Base-by-base conservation (phyloP, 176 grass and related monocot species). In the Oryza longistaminata region DNA sequence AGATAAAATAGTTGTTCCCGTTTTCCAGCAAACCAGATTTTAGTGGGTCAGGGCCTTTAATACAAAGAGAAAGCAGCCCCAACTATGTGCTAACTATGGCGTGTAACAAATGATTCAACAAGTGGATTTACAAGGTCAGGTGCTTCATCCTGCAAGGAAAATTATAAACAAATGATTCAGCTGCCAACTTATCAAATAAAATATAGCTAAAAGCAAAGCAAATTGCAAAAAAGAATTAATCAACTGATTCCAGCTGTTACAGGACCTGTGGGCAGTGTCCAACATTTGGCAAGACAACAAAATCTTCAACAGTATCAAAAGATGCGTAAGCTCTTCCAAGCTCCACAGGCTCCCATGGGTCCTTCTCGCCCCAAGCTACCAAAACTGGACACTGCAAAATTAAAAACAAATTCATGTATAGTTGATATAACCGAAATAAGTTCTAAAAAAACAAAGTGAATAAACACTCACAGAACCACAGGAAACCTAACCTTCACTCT, bases 221-320 rank as follows among this genome's bases (percentile, higher is more conserved):
- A 35, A 37, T 66, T 62, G n/a, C 11, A 68, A 52, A 39, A 43
- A 72, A 74, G 7, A n/a, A 58, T 35, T 58, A 81, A 3, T 33
- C 21, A 0, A 77, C 9, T 40, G 85, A 77, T 43, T 26, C 45
- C 45, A 71, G 52, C 9, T 81, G 66, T 60, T 61, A 10, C 52
- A 40, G 46, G 66, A 95, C 95, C 91, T 95, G 96, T 25, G 96
- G 96, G 43, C 96, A 98, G 92, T 98, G 96, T 77, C 96, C 96
- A 70, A 98, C 96, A 52, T 94, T 75, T 52, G 96, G 96, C 19
- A 98, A 83, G 37, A 93, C 89, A 48, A 98, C 49, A 83, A 98
- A 98, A 89, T 98, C 86, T 90, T 98, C 96, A 1, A 98, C 96
- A 11, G 62, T 50, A 73, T 89, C 81, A 94, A 87, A 98, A 65